Base-by-base conservation (phyloP, 2,329 filamentous ascomycete species). In the Annulohypoxylon truncatum region DNA sequence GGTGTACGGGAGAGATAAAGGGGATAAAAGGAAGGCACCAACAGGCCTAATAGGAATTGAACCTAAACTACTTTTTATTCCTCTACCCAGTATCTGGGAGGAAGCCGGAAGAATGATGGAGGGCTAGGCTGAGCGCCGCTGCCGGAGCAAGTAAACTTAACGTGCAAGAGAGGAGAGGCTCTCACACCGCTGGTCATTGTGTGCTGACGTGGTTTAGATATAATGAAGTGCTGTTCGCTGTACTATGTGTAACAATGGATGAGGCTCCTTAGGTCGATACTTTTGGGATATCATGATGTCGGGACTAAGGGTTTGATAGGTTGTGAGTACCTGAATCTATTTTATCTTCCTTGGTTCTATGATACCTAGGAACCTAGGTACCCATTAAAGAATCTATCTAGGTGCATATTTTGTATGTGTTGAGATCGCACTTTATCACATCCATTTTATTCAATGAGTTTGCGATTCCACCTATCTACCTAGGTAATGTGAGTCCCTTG, bases 1-100 rank as follows among this genome's bases (percentile, higher is more conserved):
- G 10, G 57, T 61, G 1, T 66, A 61, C 5, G 63, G 52, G 6
- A n/a, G n/a, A n/a, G n/a, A n/a, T n/a, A n/a, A n/a, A n/a, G n/a
- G n/a, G n/a, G n/a, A n/a, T n/a, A n/a, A n/a, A n/a, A n/a, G n/a
- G n/a, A n/a, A n/a, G n/a, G n/a, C n/a, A n/a, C n/a, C n/a, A n/a
- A n/a, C n/a, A n/a, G n/a, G n/a, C n/a, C n/a, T n/a, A n/a, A n/a
- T n/a, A n/a, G n/a, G n/a, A n/a, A n/a, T n/a, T n/a, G n/a, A n/a
- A n/a, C n/a, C n/a, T n/a, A n/a, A n/a, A n/a, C n/a, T n/a, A n/a
- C n/a, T n/a, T n/a, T n/a, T n/a, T n/a, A n/a, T n/a, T n/a, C n/a
- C n/a, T n/a, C n/a, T n/a, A n/a, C n/a, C n/a, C n/a, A n/a, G n/a
- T n/a, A n/a, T n/a, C n/a, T n/a, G n/a, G n/a, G n/a, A 61, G 57